Base-by-base conservation (phyloP, 768 basidiomycete species). In the Trametes villosa region DNA sequence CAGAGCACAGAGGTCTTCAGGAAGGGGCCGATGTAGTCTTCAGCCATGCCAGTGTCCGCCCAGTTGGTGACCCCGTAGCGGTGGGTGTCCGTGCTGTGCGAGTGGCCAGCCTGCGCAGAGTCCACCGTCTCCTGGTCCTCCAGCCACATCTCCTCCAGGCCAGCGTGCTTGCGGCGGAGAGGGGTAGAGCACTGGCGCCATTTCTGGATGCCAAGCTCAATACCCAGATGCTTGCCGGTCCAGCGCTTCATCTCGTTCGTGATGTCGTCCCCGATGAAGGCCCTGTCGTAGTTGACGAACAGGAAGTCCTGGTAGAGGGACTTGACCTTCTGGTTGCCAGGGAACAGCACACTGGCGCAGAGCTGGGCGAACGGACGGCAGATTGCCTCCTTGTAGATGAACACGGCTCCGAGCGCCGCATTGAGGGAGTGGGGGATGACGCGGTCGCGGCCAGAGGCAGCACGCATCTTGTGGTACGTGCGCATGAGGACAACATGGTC, bases 381-480 rank as follows among this genome's bases (percentile, higher is more conserved):
- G 13, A 57, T 2, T 1, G 55, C 55, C 26, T 57, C 55, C 45
- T 57, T 57, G 46, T 57, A 57, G 22, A 57, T 40, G 22, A 48
- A 57, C 17, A 20, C 24, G 6, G 55, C 55, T 18, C 33, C 55
- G 4, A 57, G 55, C 2, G 55, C 4, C 13, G 55, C 55, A 30
- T 57, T 57, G 45, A 57, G 55, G 34, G 55, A 57, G 36, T 57
- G 55, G 27, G 55, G 55, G 31, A 57, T 57, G 45, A 48, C 55
- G 24, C 55, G 55, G 36, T 57, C 55, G 3, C 48, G 22, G 34
- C 46, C 45, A 18, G 20, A n/a, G 15, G 45, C 45, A 9, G 55
- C 55, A 12, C 55, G 46, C 55, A 57, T 57, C 27, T 57, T 57
- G 36, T 57, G 55, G 33, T 57, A 57, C 12, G 55, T 57, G 24